Base-by-base conservation (phyloP, 176 grass and related monocot species). In the Aegilops tauschii region DNA sequence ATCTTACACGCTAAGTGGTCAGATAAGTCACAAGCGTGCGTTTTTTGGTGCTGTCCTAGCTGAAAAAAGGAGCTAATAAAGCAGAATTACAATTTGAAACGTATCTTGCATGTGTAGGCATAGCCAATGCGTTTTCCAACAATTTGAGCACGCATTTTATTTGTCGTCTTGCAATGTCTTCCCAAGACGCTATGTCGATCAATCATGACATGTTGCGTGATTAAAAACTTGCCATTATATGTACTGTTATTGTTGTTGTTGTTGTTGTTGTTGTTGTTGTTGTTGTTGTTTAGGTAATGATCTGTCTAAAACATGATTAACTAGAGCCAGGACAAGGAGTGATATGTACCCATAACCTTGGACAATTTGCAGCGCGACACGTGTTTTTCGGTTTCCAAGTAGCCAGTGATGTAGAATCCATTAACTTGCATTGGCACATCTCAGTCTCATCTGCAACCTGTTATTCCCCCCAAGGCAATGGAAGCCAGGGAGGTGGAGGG, bases 361-460 rank as follows among this genome's bases (percentile, higher is more conserved):
- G 28, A 62, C 21, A 75, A 49, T 9, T 75, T 17, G 64, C 71
- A 30, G 52, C 1, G 10, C 27, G 76, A 70, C 77, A 84, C 47
- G 76, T 84, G 65, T 77, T 20, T 7, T 62, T n/a, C 28, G 25
- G 61, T 84, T n/a, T 50, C 61, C 40, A 77, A 76, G 78, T 82
- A 82, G 78, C 29, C 20, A 80, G 61, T 87, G 89, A 91, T 61
- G 61, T 76, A 84, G 35, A 80, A 80, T 49, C 85, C 85, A 80
- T 84, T 84, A 69, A 21, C 80, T 67, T 80, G 54, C 54, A 59
- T 8, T 59, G 54, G 54, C 16, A 58, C 52, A 58, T 58, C 52
- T 8, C 18, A 58, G 52, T 58, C 76, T 42, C 69, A 69, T 75
- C 47, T 69, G 16, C 69, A 30, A 69, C 35, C 80, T 87, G 75